Conservation (phyloP, 1,284 basidiomycete species). For the Clitocybe nebularis region DNA sequence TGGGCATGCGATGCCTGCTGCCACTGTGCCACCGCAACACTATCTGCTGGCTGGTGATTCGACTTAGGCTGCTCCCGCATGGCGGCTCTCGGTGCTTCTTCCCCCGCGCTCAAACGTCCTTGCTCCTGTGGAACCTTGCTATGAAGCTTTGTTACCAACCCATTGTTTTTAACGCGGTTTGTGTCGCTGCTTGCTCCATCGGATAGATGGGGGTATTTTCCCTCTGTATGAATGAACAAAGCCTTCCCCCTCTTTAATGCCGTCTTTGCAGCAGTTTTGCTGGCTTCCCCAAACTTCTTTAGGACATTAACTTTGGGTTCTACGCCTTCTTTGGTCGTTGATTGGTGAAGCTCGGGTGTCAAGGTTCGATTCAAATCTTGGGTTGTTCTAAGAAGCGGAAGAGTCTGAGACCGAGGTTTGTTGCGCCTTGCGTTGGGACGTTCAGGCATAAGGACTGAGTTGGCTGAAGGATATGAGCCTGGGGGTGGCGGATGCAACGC, state of each 20-base stretch:
- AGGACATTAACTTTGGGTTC: conserved; percentile 8
- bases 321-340: conserved; percentile 7
- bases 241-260: conserved; percentile 9
- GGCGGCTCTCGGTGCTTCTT: conserved; percentile 24
- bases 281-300: conserved; percentile 7
- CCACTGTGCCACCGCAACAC: conserved; percentile 25
- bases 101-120: conserved; percentile 18
- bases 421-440: neutral
- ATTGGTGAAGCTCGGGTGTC: conserved; percentile 6
- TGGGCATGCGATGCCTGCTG: conserved; percentile 23
- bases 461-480: neutral
- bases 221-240: neutral
- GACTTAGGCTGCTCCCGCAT: conserved; percentile 24
- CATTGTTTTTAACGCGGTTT: conserved; percentile 1
- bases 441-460: neutral
- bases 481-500: neutral
- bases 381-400: neutral
- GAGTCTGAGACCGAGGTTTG: too few species aligned
- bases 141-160: neutral
- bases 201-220: neutral
- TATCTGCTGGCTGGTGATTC: conserved; percentile 26
- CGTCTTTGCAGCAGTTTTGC: conserved; percentile 10
- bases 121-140: conserved; percentile 1
- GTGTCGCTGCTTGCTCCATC: conserved; percentile 6
- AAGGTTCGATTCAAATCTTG: neutral